These are phyloP conservation scores for Trichoderma brevicompactum DNA, from an alignment of 2,329 filamentous ascomycete species.

Conservation along the genomic window DNA sequence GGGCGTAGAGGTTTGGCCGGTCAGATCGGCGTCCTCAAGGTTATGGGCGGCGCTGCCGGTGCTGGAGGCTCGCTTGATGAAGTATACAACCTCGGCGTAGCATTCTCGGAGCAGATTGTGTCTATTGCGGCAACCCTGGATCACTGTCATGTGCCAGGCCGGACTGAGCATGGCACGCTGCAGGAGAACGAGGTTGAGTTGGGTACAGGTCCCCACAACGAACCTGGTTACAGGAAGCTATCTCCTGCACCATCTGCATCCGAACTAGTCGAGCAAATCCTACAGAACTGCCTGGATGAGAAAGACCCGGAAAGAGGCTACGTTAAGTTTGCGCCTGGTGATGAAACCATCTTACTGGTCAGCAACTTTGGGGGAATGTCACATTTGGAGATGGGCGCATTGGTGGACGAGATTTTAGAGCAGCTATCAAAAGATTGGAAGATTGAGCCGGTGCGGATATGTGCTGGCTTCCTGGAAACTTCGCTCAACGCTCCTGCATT, in stretches of 20 bases:
- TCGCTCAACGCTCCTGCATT: constrained; percentile 74
- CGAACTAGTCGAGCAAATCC: constrained; percentile 59
- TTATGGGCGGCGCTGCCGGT: constrained; percentile 57
- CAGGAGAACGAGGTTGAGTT: constrained; percentile 60
- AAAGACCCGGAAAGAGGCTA: constrained; percentile 55
- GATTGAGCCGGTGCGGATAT: constrained; percentile 58
- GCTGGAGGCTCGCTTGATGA: constrained; percentile 54
- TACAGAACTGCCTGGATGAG: constrained; percentile 64
- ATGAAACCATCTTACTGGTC: constrained; percentile 58
- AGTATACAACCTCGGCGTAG: constrained; percentile 55
- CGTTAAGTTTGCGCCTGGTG: constrained; percentile 51
- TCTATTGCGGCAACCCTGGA: constrained; percentile 63
- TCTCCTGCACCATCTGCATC: constrained; percentile 55
- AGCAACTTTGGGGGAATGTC: constrained; percentile 66
- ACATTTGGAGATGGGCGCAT: constrained; percentile 59
- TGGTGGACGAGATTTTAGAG: constrained; percentile 57
- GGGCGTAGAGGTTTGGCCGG: constrained; percentile 66
- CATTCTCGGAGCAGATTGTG: constrained; percentile 57
- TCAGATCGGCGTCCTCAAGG: constrained; percentile 63
- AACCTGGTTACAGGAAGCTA: constrained; percentile 63
- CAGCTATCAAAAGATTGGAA: constrained; percentile 55
- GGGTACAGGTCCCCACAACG: constrained; percentile 70
- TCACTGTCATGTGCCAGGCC: constrained; percentile 63
- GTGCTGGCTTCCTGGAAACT: constrained; percentile 69
- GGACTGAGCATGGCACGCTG: constrained; percentile 54